Evolutionary conservation across 1,139 yeast genomes (phyloP).

Genomic region (Suhomyces anneliseae): DNA sequence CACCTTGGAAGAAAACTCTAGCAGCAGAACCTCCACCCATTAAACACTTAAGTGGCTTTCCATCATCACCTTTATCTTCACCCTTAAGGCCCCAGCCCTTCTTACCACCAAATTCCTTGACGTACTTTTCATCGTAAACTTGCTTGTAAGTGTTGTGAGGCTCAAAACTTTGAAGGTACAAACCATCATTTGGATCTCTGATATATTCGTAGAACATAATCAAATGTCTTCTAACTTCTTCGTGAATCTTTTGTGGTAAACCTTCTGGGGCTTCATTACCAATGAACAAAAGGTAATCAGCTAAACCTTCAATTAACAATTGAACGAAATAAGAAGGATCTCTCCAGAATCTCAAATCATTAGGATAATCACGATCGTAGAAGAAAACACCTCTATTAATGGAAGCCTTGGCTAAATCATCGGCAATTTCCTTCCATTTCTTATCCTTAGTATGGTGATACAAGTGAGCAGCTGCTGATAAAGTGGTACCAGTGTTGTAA

Average conservation of each 20-base stretch:
- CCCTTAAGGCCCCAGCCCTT: conserved; percentile 53
- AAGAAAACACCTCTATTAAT: conserved; percentile 56
- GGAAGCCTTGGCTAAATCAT: conserved; percentile 59
- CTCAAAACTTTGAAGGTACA: conserved; percentile 63
- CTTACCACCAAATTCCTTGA: conserved; percentile 54
- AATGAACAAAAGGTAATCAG: conserved; percentile 58
- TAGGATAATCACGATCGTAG: conserved; percentile 65
- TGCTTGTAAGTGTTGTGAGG: conserved; percentile 56
- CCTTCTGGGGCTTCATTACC: conserved; percentile 47
- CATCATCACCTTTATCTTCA: conserved; percentile 42
- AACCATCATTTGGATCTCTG: conserved; percentile 59
- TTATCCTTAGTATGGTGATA: conserved; percentile 53
- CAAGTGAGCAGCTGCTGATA: conserved; percentile 55
- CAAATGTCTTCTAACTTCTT: conserved; percentile 51
- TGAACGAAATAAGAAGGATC: conserved; percentile 67
- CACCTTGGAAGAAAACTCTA: conserved; percentile 67
- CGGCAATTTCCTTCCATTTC: conserved; percentile 58
- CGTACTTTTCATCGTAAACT: conserved; percentile 50
- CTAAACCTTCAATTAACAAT: conserved; percentile 65
- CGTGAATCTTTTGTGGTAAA: conserved; percentile 35
- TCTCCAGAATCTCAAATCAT: conserved; percentile 61
- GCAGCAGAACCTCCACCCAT: conserved; percentile 72
- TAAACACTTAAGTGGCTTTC: conserved; percentile 51
- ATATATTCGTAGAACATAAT: conserved; percentile 56
- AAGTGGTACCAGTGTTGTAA: conserved; percentile 68